Evolutionary conservation across 805 yeast species (phyloP).

Genomic region (Yarrowia hollandica): DNA sequence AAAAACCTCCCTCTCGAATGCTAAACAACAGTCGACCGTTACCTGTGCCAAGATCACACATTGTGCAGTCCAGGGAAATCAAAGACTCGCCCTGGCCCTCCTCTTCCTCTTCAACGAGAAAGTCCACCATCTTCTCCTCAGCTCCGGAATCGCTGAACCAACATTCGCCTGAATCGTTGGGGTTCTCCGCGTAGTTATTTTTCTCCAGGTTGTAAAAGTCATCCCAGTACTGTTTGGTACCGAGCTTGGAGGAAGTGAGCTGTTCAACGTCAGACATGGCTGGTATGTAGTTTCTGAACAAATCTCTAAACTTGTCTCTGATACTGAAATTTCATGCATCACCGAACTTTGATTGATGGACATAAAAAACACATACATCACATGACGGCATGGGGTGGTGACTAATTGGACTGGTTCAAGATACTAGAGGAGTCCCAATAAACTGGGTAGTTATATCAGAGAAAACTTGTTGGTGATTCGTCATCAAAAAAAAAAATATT

Average conservation of each 20-base stretch:
- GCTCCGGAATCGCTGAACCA: constrained; percentile 98
- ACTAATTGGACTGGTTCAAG: no score
- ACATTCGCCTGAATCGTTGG: constrained; percentile 88
- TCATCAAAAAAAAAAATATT: neutral
- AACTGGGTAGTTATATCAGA: no score
- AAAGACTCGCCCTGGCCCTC: constrained; percentile 35
- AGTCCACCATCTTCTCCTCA: constrained; percentile 77
- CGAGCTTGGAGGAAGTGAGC: constrained; percentile 24
- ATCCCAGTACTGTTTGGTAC: constrained; percentile 61
- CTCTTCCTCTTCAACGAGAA: constrained; percentile 52
- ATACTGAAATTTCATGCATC: constrained; percentile 18
- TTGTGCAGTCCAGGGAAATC: constrained; percentile 37
- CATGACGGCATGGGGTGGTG: no score
- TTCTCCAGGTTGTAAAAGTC: constrained; percentile 75
- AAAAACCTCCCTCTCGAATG: constrained; percentile 61
- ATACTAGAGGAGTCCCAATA: no score
- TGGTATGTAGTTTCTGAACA: neutral
- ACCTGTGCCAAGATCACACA: constrained; percentile 92
- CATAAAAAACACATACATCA: constrained; percentile 24
- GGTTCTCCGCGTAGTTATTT: constrained; percentile 67
- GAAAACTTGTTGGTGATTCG: no score
- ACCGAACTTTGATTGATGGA: neutral
- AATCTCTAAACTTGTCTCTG: neutral
- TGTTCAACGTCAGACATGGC: constrained; percentile 28
- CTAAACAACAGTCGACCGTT: constrained; percentile 87